Evolutionary conservation across 257 asterid species (phyloP).

Genomic region (Lithospermum erythrorhizon): DNA sequence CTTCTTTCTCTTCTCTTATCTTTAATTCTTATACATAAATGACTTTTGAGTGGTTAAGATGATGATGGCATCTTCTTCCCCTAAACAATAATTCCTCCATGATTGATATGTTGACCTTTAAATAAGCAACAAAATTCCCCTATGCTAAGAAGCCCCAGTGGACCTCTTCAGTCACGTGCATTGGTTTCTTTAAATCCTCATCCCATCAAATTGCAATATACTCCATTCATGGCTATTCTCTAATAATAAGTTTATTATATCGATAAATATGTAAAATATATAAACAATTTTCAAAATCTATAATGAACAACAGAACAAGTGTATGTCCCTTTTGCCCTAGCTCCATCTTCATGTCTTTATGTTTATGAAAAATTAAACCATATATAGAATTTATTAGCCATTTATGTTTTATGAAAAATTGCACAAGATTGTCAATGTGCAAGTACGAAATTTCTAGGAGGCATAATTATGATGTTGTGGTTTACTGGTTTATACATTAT

Average conservation of each 20-base stretch:
- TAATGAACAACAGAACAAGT: too few species aligned
- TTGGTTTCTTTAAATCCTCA: slow-evolving; percentile 14
- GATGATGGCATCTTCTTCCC: slow-evolving; percentile 30
- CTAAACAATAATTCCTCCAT: slow-evolving; percentile 39
- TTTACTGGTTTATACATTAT: neutral
- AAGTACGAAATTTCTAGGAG: neutral
- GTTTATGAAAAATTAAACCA: too few species aligned
- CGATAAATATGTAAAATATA: too few species aligned
- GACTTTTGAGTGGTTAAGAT: slow-evolving; percentile 27
- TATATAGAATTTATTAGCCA: too few species aligned
- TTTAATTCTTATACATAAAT: slow-evolving; percentile 12
- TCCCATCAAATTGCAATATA: neutral
- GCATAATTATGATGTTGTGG: neutral
- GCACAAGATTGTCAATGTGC: neutral
- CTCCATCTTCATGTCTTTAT: too few species aligned
- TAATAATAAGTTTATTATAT: too few species aligned
- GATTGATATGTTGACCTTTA: slow-evolving; percentile 61
- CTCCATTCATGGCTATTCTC: too few species aligned
- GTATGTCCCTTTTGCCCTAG: too few species aligned
- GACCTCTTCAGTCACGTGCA: slow-evolving; percentile 37
- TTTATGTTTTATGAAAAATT: too few species aligned
- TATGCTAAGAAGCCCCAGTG: slow-evolving; percentile 21
- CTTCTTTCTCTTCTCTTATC: slow-evolving; percentile 17
- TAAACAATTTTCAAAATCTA: too few species aligned
- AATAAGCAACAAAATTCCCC: slow-evolving; percentile 26